Base-by-base conservation (phyloP, 306 rosid species). In the Dalbergia oliveri region DNA sequence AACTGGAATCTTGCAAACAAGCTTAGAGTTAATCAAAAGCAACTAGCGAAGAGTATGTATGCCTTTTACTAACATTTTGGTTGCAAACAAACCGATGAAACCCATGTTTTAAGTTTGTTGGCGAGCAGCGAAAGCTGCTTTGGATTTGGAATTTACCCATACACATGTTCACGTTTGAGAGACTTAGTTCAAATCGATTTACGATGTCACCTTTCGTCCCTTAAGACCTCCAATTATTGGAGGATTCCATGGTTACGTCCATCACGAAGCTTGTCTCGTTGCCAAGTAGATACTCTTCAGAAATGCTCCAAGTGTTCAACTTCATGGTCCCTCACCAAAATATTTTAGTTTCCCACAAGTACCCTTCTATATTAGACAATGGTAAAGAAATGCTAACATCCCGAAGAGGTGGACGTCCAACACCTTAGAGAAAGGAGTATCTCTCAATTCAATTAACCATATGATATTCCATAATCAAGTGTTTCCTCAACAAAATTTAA, bases 51-150 rank as follows among this genome's bases (percentile, higher is more conserved):
- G 37, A 54, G 35, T 5, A 66, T 26, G 31, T 26, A 26, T 26
- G 31, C 68, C 72, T 68, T 72, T 66, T 15, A 76, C 6, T 16
- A 70, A 50, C 57, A 64, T 75, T 39, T 70, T 80, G 59, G 78
- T 58, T 39, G 5, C 44, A 76, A 83, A 86, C 88, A 84, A 78
- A 76, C 76, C 84, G 87, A 77, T 83, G 80, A 79, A 71, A 81
- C 77, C 86, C 91, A 82, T 81, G 74, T 85, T 73, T 53, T 34
- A 3, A 58, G 18, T 81, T 85, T 83, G 94, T 82, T 88, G 8
- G 35, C 11, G 37, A 77, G 79, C 77, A 66, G 61, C 43, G 83
- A 76, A 79, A 86, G 81, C 63, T 53, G 66, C 81, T 60, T 64
- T 44, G 43, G 64, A 49, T 75, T 79, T 61, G 78, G 72, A 59